These are phyloP conservation scores for Colletotrichum magnum DNA, from an alignment of 2,329 filamentous ascomycete genomes.

Conservation along the genomic window DNA sequence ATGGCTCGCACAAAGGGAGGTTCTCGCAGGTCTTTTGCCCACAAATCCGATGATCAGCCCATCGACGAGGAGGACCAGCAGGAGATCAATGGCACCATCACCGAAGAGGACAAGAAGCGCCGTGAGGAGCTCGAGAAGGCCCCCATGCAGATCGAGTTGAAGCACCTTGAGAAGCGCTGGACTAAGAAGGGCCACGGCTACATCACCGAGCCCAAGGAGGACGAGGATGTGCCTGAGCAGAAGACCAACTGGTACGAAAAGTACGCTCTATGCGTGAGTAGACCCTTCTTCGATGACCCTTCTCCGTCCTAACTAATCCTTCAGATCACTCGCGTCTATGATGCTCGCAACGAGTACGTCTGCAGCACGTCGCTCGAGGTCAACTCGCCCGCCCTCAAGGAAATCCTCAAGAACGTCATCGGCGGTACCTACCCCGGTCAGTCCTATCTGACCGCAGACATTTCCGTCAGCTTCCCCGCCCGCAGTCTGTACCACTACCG, in stretches of 20 bases:
- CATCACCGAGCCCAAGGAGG: slow-evolving; percentile 49
- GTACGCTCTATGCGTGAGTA: slow-evolving; percentile 47
- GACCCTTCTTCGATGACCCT: neutral
- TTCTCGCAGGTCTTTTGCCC: neutral
- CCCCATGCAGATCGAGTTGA: slow-evolving; percentile 48
- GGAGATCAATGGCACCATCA: slow-evolving; percentile 38
- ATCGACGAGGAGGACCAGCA: slow-evolving; percentile 42
- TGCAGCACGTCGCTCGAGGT: slow-evolving; percentile 41
- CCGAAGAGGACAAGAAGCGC: slow-evolving; percentile 43
- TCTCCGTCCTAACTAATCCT: neutral
- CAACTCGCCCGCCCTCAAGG: slow-evolving; percentile 45
- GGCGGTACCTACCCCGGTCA: slow-evolving; percentile 45
- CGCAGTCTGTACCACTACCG: slow-evolving; percentile 47
- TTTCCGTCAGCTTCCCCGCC: slow-evolving; percentile 44
- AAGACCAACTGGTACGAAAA: slow-evolving; percentile 49
- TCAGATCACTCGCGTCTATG: slow-evolving; percentile 42
- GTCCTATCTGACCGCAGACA: slow-evolving; percentile 44
- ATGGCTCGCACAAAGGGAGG: slow-evolving; percentile 27
- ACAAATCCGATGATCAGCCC: neutral
- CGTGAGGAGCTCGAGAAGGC: slow-evolving; percentile 45
- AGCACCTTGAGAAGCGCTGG: slow-evolving; percentile 51
- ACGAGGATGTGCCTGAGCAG: slow-evolving; percentile 45
- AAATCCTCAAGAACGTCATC: slow-evolving; percentile 44
- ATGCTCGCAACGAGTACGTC: slow-evolving; percentile 39
- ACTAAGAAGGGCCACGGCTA: slow-evolving; percentile 47